These are phyloP conservation scores for Prunus salicina DNA, from an alignment of 306 rosid species.

Conservation along the genomic window DNA sequence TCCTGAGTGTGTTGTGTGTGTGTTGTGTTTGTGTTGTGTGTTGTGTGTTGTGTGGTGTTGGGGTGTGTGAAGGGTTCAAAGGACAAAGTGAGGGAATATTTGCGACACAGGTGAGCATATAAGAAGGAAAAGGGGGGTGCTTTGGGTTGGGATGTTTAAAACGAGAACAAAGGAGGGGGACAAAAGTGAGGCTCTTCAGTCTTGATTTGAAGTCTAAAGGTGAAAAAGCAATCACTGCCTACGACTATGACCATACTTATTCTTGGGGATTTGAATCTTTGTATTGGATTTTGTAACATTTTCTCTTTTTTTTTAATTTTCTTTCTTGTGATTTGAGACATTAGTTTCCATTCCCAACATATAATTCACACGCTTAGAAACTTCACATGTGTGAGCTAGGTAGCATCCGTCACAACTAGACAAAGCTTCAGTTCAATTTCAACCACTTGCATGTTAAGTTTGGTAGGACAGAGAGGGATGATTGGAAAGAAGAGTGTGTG, in stretches of 20 bases:
- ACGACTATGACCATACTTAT: conserved; percentile 7
- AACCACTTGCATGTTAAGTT: background rate
- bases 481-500: background rate
- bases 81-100: conserved; percentile 28
- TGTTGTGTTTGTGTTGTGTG: background rate
- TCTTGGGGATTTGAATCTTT: conserved; percentile 17
- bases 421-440: background rate
- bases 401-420: background rate
- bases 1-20: background rate
- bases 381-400: background rate
- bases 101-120: conserved; percentile 30
- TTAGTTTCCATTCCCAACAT: background rate
- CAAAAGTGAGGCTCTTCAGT: conserved; percentile 31
- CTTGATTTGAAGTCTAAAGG: conserved; percentile 19
- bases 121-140: conserved; percentile 15
- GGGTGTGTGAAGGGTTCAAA: background rate
- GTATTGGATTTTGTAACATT: background rate
- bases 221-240: conserved; percentile 16
- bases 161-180: conserved; percentile 25
- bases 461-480: background rate
- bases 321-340: background rate
- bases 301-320: background rate
- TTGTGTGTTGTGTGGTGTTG: background rate
- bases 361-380: background rate
- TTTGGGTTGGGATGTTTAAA: conserved; percentile 13